Conservation (phyloP, 1,139 yeast genomes). For the Saccharomyces hybrid region DNA sequence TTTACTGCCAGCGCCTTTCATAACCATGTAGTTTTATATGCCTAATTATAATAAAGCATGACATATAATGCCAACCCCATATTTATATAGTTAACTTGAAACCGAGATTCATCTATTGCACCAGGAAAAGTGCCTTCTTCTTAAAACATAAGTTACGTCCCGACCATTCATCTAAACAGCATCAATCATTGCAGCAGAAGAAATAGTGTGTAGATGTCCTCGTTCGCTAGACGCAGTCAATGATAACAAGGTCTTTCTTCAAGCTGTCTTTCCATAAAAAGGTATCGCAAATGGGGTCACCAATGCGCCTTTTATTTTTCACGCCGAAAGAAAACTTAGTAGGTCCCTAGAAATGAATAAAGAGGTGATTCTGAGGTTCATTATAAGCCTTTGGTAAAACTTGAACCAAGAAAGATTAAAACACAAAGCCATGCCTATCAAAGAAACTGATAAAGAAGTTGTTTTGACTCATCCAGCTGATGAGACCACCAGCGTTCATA, state of each 20-base stretch:
- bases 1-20: background rate
- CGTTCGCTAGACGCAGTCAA: background rate
- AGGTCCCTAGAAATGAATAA: background rate
- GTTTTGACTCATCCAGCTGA: conserved; percentile 49
- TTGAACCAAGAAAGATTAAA: background rate
- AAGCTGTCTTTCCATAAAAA: background rate
- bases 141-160: background rate
- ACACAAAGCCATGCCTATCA: conserved; percentile 36
- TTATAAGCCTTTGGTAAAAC: background rate
- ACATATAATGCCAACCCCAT: background rate
- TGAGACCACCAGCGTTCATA: conserved; percentile 47
- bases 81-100: background rate
- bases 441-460: conserved; percentile 58
- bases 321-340: background rate
- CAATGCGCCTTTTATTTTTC: background rate
- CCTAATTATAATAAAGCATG: background rate
- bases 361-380: background rate
- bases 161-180: background rate
- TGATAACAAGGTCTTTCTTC: background rate
- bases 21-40: background rate
- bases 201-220: background rate
- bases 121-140: background rate
- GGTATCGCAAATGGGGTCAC: background rate
- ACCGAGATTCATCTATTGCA: background rate
- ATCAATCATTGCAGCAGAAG: background rate